Conservation (phyloP, 176 grass and related monocot species). For the Aegilops bicornis region DNA sequence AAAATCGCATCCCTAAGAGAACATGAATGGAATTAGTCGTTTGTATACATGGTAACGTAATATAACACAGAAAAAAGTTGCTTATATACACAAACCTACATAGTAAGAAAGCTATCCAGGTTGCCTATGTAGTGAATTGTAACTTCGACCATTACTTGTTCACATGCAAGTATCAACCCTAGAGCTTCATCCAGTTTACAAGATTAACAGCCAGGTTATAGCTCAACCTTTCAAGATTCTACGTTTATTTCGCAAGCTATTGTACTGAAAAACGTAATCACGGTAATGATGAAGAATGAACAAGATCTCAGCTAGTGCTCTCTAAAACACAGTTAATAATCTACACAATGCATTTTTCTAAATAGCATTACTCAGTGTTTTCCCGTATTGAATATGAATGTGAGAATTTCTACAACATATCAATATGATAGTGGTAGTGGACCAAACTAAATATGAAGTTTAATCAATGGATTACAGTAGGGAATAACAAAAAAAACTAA, state of each 20-base stretch:
- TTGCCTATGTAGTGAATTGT: background rate
- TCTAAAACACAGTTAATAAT: background rate
- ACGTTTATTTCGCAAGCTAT: background rate
- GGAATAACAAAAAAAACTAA: conserved; percentile 17
- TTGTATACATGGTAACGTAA: background rate
- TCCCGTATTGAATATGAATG: background rate
- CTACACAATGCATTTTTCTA: background rate
- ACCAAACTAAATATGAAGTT: conserved; percentile 1
- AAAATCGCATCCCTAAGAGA: background rate
- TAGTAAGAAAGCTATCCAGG: background rate
- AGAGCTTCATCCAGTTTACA: background rate
- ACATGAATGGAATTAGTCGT: conserved; percentile 1
- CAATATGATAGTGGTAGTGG: background rate
- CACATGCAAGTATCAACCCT: background rate
- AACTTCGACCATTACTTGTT: background rate
- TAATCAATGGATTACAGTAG: background rate
- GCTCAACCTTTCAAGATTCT: conserved; percentile 3
- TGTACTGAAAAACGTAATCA: background rate
- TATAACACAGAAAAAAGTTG: conserved; percentile 1
- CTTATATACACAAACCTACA: background rate
- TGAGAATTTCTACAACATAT: background rate
- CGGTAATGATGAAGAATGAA: conserved; percentile 16
- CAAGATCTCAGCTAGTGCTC: background rate
- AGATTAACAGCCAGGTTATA: background rate
- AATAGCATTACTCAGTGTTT: background rate